Evolutionary conservation across 805 yeast species (phyloP), one percentile per base, ranked within the genome.

Genomic region (Lipomyces chichibuensis): DNA sequence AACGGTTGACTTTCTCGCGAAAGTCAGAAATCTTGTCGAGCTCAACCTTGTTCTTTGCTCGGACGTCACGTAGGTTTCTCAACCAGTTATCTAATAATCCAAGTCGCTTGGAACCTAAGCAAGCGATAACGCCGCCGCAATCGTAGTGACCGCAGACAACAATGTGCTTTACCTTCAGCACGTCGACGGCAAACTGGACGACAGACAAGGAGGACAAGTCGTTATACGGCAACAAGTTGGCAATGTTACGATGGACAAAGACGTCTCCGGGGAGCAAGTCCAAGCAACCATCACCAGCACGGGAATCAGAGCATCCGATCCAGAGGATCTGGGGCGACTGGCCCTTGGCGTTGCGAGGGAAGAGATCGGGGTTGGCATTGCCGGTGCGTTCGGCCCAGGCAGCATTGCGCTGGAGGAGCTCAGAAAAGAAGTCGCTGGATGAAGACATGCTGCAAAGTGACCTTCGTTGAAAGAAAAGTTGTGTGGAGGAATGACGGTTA

Each of bases 241-340:
- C 97, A 67, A 93, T 90, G 74, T 92, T 92, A 76, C 97, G 86
- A 76, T 90, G 90, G 2, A 92, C 89, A 80, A 93, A 93, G 6
- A 92, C 85, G 77, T 93, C 97, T 61, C 98, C 98, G 0, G 97
- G 97, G 29, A 87, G 80, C n/a, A 92, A 86, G 60, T 84, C 87
- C 32, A 92, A 82, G 64, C 91, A 87, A 55, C 84, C 82, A 76
- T 93, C 98, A 71, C 92, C 90, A 65, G 91, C 89, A 73, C 98
- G 86, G 2, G 97, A 91, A 77, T 93, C 98, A 2, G 96, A 88
- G 76, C 98, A 93, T 2, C 97, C 97, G 67, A 93, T 89, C 93
- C 97, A 92, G 59, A 94, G 80, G 3, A 97, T 91, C 78, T 91
- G 95, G 23, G 98, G 98, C n/a, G 85, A 76, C 79, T 92, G 98